Percentiles rank a stretch among this genome's conserved stretches.
Conservation (phyloP, 495 filamentous ascomycete species). For the Cercophora samala region DNA sequence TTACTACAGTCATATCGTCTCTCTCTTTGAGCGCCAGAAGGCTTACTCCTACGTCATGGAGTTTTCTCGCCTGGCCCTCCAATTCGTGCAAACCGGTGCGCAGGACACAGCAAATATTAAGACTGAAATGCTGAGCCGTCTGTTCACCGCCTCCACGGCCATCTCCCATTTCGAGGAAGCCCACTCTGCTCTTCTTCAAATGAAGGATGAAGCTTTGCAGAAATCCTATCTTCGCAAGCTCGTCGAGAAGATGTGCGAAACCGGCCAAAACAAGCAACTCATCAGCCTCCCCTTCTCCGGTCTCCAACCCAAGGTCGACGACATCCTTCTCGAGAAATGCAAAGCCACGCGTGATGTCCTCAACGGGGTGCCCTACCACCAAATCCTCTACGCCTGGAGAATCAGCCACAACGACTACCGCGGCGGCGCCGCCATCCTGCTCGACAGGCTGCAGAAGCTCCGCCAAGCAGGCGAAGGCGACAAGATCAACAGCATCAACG, state of each 20-base stretch:
- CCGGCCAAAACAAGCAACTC: slow-evolving; percentile 63
- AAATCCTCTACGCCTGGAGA: slow-evolving; percentile 85
- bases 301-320: slow-evolving; percentile 73
- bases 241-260: slow-evolving; percentile 66
- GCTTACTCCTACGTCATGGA: slow-evolving; percentile 76
- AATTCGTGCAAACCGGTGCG: slow-evolving; percentile 48
- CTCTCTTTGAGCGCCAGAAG: slow-evolving; percentile 72
- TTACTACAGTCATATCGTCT: slow-evolving; percentile 83
- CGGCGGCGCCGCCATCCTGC: slow-evolving; percentile 75
- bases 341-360: slow-evolving; percentile 55
- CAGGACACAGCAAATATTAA: slow-evolving; percentile 38
- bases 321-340: slow-evolving; percentile 64
- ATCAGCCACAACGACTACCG: slow-evolving; percentile 80
- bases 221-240: slow-evolving; percentile 61
- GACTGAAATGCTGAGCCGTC: slow-evolving; percentile 71
- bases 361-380: slow-evolving; percentile 63
- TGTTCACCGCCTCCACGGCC: slow-evolving; percentile 76
- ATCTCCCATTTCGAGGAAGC: slow-evolving; percentile 77
- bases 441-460: slow-evolving; percentile 57
- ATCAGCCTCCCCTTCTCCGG: slow-evolving; percentile 73
- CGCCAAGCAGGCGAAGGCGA: slow-evolving; percentile 47
- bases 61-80: slow-evolving; percentile 75
- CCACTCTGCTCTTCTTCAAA: slow-evolving; percentile 69
- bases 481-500: slow-evolving; percentile 43
- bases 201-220: slow-evolving; percentile 66